phyloP scores from a whole-genome alignment of 352 stramenopile genomes.

The Globisporangium perplexum region DNA sequence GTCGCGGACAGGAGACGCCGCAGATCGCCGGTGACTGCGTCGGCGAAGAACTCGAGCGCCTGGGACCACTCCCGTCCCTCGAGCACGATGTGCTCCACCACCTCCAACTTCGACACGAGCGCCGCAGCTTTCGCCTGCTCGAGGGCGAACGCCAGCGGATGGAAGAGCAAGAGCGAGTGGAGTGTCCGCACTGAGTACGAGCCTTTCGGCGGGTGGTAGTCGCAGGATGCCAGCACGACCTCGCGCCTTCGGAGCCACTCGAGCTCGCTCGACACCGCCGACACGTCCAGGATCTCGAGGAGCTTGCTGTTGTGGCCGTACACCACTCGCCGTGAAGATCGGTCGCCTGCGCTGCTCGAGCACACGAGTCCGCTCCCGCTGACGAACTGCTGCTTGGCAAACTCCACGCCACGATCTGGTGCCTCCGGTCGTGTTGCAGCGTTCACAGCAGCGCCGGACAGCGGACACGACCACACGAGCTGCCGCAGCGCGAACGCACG shows the following conservation, averaged over 20 bases:
- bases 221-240: slow-evolving; percentile 13
- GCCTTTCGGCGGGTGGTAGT: slow-evolving; percentile 30
- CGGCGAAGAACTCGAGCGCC: slow-evolving; percentile 32
- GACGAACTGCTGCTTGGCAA: neutral
- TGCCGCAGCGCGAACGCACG: slow-evolving; percentile 34
- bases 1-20: slow-evolving; percentile 11
- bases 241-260: slow-evolving; percentile 17
- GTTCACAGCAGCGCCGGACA: neutral
- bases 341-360: neutral
- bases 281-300: slow-evolving; percentile 10
- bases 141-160: neutral
- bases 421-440: neutral
- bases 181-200: slow-evolving; percentile 32
- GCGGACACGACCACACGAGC: slow-evolving; percentile 17
- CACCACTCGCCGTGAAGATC: neutral
- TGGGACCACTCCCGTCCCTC: slow-evolving; percentile 27
- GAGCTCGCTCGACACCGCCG: slow-evolving; percentile 11
- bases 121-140: neutral
- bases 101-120: slow-evolving; percentile 13
- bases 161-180: slow-evolving; percentile 18
- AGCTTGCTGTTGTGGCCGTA: slow-evolving; percentile 16
- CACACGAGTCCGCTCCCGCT: neutral
- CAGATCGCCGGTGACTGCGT: slow-evolving; percentile 29
- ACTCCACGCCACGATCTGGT: neutral
- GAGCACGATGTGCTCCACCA: slow-evolving; percentile 36